Evolutionary conservation across 202 grass and related monocot genomes (phyloP).

Genomic region (Schoenoplectus triqueter): DNA sequence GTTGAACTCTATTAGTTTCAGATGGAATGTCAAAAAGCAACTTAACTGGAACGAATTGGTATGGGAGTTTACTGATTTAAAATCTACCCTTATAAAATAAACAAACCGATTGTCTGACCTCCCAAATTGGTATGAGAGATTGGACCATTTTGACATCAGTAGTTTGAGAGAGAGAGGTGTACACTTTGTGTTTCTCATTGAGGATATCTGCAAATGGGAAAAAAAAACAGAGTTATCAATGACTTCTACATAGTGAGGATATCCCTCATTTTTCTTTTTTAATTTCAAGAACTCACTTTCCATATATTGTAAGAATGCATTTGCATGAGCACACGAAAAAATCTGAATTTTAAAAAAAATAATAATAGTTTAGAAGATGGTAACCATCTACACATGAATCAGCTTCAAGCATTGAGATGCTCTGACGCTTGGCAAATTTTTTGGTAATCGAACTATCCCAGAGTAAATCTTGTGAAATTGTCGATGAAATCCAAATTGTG

Average conservation of each 20-base stretch:
- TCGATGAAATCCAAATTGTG: conserved; percentile 77
- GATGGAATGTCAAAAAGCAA: not conserved
- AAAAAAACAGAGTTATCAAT: conserved; percentile 38
- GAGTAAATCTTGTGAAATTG: conserved; percentile 61
- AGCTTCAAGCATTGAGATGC: conserved; percentile 88
- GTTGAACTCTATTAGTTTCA: not conserved
- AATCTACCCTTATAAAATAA: not conserved
- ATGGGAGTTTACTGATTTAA: not conserved
- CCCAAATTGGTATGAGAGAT: conserved; percentile 90
- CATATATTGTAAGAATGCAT: not conserved
- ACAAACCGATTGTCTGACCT: conserved; percentile 51
- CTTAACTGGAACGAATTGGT: not conserved
- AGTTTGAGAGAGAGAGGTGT: conserved; percentile 84
- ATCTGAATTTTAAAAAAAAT: conserved; percentile 7
- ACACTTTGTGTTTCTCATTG: conserved; percentile 83
- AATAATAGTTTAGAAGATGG: conserved; percentile 23
- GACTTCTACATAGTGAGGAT: not conserved
- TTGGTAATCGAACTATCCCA: conserved; percentile 50
- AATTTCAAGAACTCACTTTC: not conserved
- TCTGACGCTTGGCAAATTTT: conserved; percentile 59
- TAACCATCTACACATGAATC: conserved; percentile 80
- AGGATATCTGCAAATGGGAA: conserved; percentile 64
- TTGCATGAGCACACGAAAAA: not conserved
- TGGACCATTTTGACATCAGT: conserved; percentile 88
- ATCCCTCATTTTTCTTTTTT: not conserved